phyloP scores from a whole-genome alignment of 75 land plant species.

The Picea glauca region DNA sequence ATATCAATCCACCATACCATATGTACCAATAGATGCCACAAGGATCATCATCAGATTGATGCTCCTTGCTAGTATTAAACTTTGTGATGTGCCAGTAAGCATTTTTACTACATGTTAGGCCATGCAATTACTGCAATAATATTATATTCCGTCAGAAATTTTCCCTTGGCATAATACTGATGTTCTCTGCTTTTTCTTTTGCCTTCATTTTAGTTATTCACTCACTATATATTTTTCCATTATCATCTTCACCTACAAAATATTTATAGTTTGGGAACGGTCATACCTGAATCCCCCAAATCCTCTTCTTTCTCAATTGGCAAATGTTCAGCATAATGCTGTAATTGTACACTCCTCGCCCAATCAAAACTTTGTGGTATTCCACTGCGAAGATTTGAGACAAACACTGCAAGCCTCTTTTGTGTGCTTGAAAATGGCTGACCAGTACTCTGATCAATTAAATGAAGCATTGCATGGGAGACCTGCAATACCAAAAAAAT shows the following conservation, averaged over 20 bases:
- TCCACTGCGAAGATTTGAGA: conserved; percentile 81
- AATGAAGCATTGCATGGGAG: conserved; percentile 82
- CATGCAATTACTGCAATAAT: too few relatives aligned
- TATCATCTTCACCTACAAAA: neutral
- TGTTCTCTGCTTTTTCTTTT: neutral
- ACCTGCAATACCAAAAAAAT: conserved; percentile 38
- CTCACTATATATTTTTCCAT: neutral
- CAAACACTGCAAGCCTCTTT: conserved; percentile 63
- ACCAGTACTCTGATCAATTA: conserved; percentile 67
- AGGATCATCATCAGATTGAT: too few relatives aligned
- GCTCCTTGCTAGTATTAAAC: too few relatives aligned
- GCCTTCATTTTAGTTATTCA: neutral
- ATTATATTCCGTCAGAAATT: too few relatives aligned
- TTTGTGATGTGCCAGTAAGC: too few relatives aligned
- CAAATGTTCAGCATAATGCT: neutral
- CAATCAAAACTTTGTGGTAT: conserved; percentile 72
- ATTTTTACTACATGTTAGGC: too few relatives aligned
- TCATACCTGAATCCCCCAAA: neutral
- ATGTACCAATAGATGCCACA: too few relatives aligned
- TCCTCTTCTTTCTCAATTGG: conserved; percentile 12
- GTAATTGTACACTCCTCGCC: conserved; percentile 26
- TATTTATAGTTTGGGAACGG: neutral
- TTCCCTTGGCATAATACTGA: too few relatives aligned
- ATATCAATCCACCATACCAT: too few relatives aligned
- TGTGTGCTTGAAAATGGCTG: conserved; percentile 56